Percentiles rank a stretch among this genome's conserved stretches.
Evolutionary conservation across 768 basidiomycete species (phyloP).

Genomic region (Tylopilus rubrobrunneus): DNA sequence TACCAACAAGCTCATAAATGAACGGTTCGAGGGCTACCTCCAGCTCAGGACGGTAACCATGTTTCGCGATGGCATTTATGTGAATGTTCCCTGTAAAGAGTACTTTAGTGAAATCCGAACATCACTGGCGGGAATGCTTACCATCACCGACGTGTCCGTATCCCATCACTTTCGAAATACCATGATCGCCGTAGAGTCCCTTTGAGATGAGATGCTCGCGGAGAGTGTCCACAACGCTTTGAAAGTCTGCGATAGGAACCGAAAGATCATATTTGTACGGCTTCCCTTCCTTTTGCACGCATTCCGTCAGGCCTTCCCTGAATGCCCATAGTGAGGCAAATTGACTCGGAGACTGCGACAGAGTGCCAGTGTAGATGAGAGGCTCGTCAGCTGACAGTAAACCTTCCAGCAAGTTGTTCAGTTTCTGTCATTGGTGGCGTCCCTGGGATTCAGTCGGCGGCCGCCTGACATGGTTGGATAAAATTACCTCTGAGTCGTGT

Average conservation of each 20-base stretch:
- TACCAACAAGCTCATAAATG: constrained; percentile 86
- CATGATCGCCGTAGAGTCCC: constrained; percentile 65
- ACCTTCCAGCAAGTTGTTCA: constrained; percentile 70
- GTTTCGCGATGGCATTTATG: constrained; percentile 80
- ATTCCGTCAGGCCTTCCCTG: constrained; percentile 90
- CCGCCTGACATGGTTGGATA: constrained; percentile 2
- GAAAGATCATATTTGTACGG: constrained; percentile 97
- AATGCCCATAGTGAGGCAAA: constrained; percentile 88
- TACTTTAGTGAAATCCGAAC: constrained; percentile 1
- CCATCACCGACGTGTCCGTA: constrained; percentile 98
- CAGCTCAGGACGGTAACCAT: constrained; percentile 74
- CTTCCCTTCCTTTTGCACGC: constrained; percentile 89
- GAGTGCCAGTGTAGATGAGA: constrained; percentile 83
- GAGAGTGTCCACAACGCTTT: constrained; percentile 80
- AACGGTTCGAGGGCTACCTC: constrained; percentile 90
- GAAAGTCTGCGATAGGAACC: constrained; percentile 81
- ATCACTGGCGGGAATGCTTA: constrained; percentile 32
- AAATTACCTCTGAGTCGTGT: constrained; percentile 85
- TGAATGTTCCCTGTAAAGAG: constrained; percentile 77
- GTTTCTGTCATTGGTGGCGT: constrained; percentile 61
- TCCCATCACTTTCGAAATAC: constrained; percentile 82
- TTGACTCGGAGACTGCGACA: constrained; percentile 88
- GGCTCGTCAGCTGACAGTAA: constrained; percentile 70
- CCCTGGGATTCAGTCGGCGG: constrained; percentile 7
- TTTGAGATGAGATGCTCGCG: constrained; percentile 65